phyloP scores from a whole-genome alignment of 1,284 basidiomycete species.

The Trametes sp. region DNA sequence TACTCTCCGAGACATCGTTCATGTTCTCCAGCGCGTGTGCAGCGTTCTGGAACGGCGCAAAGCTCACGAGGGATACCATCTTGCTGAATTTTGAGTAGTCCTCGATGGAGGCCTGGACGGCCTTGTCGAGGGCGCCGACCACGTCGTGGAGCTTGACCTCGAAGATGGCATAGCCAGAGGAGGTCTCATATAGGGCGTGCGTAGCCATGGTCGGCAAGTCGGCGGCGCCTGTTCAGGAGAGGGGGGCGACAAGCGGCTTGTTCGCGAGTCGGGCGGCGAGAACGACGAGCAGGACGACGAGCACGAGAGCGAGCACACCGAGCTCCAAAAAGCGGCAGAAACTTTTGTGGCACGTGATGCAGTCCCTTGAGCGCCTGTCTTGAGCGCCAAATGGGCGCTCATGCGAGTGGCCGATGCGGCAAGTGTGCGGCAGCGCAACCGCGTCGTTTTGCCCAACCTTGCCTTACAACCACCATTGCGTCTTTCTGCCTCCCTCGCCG shows the following conservation, averaged over 20 bases:
- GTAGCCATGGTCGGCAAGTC: conserved; percentile 62
- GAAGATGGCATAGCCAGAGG: conserved; percentile 96
- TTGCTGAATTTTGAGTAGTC: conserved; percentile 93
- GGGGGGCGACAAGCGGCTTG: not conserved
- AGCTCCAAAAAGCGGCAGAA: conserved; percentile 23
- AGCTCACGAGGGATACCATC: conserved; percentile 93
- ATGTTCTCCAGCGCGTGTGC: conserved; percentile 97
- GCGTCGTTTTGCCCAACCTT: too few relatives aligned
- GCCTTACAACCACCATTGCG: not conserved
- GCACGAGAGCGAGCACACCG: conserved; percentile 14
- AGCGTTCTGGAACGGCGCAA: conserved; percentile 95
- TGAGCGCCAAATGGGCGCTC: too few relatives aligned
- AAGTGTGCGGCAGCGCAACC: too few relatives aligned
- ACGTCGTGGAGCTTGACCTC: conserved; percentile 90
- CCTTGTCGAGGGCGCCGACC: conserved; percentile 84
- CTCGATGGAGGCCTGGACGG: conserved; percentile 86
- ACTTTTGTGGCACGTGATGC: conserved; percentile 24
- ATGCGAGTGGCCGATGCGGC: not conserved
- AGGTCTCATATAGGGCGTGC: conserved; percentile 94
- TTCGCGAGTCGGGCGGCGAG: conserved; percentile 9
- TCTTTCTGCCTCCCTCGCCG: not conserved
- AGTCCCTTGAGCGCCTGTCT: not conserved
- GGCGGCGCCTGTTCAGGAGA: not conserved
- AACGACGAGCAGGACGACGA: conserved; percentile 22
- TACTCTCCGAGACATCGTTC: conserved; percentile 97